These are phyloP conservation scores for Talaromyces sp. DNA, from an alignment of 2,329 filamentous ascomycete species.

Conservation along the genomic window DNA sequence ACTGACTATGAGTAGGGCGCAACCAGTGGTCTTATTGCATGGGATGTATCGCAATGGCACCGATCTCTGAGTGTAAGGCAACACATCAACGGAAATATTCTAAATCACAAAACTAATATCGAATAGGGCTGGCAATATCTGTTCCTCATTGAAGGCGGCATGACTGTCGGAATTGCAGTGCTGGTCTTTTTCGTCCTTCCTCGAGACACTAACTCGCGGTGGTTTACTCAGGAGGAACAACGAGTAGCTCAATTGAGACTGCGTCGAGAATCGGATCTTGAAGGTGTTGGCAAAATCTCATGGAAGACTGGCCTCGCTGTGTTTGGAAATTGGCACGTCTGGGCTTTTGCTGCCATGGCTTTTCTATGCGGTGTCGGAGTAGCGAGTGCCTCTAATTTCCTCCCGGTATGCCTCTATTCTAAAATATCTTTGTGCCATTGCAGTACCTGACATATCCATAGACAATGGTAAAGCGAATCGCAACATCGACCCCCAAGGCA, in stretches of 20 bases:
- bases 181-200: constrained; percentile 30
- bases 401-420: neutral
- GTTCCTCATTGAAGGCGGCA: constrained; percentile 10
- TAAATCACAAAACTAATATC: neutral
- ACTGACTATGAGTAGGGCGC: constrained; percentile 12
- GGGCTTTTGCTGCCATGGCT: constrained; percentile 6
- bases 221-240: constrained; percentile 29
- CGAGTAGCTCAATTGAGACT: constrained; percentile 3
- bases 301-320: constrained; percentile 1
- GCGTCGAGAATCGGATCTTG: neutral
- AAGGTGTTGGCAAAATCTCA: constrained; percentile 3
- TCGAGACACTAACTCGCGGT: constrained; percentile 32
- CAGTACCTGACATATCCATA: neutral
- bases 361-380: constrained; percentile 6
- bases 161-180: constrained; percentile 16
- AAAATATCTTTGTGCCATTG: neutral
- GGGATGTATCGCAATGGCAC: constrained; percentile 10
- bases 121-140: constrained; percentile 9
- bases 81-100: neutral
- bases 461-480: constrained; percentile 40
- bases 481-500: constrained; percentile 41
- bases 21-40: constrained; percentile 36
- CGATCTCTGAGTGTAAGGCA: constrained; percentile 2
- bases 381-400: constrained; percentile 7
- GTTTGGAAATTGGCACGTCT: constrained; percentile 2